phyloP scores from a whole-genome alignment of 345 rosid genomes.

The Conringia planisiliqua region DNA sequence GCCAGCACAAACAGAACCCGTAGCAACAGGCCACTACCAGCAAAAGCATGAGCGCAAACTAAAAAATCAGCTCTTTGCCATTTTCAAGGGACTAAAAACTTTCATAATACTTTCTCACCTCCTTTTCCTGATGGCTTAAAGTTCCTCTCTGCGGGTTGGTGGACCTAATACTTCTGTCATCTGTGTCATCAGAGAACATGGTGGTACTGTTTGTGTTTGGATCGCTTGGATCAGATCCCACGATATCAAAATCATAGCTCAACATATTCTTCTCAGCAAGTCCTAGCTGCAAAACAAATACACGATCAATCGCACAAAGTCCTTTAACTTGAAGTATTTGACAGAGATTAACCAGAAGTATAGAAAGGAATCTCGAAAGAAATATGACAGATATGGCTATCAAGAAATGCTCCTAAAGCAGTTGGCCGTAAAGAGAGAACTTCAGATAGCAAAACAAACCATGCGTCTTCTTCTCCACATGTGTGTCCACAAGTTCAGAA shows the following conservation, averaged over 20 bases:
- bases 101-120: constrained; percentile 53
- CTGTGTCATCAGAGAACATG: constrained; percentile 91
- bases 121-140: constrained; percentile 59
- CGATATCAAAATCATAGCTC: constrained; percentile 81
- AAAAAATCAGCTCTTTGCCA: constrained; percentile 16
- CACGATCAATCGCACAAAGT: background rate
- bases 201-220: constrained; percentile 87
- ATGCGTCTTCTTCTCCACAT: constrained; percentile 69
- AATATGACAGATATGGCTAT: background rate
- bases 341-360: background rate
- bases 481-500: constrained; percentile 82
- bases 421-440: background rate
- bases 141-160: constrained; percentile 54
- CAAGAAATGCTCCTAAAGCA: background rate
- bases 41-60: constrained; percentile 24
- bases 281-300: constrained; percentile 71
- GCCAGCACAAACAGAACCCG: constrained; percentile 21
- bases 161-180: constrained; percentile 69
- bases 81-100: constrained; percentile 7
- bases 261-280: constrained; percentile 86
- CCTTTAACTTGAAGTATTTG: background rate
- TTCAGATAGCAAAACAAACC: constrained; percentile 37
- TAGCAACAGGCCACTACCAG: constrained; percentile 27
- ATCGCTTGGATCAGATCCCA: constrained; percentile 92
- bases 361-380: background rate